Evolutionary conservation across 129 eudicot species (phyloP), one percentile per base, ranked within the genome.

Genomic region (Centella asiatica): DNA sequence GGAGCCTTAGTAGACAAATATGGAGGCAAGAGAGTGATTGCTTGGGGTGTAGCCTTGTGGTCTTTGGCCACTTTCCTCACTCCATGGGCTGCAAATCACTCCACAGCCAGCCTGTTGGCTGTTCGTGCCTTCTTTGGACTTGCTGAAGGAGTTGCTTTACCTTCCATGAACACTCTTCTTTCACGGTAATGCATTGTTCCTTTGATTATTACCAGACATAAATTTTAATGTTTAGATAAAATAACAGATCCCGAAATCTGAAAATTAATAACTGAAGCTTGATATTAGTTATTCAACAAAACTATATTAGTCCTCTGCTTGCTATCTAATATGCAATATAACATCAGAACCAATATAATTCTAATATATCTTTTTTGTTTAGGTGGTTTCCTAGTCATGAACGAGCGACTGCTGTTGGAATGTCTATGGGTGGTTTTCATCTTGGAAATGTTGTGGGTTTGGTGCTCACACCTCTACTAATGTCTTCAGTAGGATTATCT

Each of bases 351-450:
- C 55, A 45, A 15, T 8, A 2, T 0, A 2, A 26, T 65, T 34
- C 48, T 40, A 29, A 52, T 10, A 5, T 9, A 9, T 60, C 22
- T 67, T 3, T 56, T 29, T 69, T n/a, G n/a, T 31, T 57, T 68
- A 92, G 99, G 87, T 92, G 99, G 99, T 92, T 85, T 72, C 99
- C 99, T 17, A 71, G 69, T 67, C 66, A 92, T 47, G 99, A 92
- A 72, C 68, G 99, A 66, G 96, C 99, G 0, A 88, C 96, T 1
- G 99, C 99, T 1, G 96, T 92, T 44, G 99, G 96, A 59, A 37
- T 92, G 55, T 87, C 99, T 17, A 92, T 92, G 99, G 99, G 95
- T n/a, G 99, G 99, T 40, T 92, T 92, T 72, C 99, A 92, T 66
- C 90, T 92, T 23, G 99, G 99, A 53, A 92, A 92, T 45, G 99